Evolutionary conservation across 768 basidiomycete genomes (phyloP).

Genomic region (Paxillus involutus): DNA sequence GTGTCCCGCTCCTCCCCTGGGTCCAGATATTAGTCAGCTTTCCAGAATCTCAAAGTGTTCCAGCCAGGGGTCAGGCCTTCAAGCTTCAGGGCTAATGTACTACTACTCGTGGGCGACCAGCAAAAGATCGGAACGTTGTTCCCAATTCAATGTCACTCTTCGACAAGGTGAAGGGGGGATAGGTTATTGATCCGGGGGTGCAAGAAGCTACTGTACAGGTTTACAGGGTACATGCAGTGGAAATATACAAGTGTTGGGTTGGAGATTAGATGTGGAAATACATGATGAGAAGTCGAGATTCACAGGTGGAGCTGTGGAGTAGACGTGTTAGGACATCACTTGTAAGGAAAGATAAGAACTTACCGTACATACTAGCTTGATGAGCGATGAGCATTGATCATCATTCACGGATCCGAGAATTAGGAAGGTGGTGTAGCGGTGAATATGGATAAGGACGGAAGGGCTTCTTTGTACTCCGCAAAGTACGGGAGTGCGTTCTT

Average conservation of each 20-base stretch:
- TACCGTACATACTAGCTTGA: background rate
- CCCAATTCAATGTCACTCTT: background rate
- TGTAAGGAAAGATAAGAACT: background rate
- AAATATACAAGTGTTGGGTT: background rate
- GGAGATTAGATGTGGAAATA: background rate
- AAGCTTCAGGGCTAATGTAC: too few species aligned
- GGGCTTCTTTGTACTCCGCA: conserved; percentile 18
- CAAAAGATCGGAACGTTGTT: background rate
- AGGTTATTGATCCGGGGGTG: background rate
- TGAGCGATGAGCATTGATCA: background rate
- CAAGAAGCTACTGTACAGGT: background rate
- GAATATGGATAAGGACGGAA: conserved; percentile 21
- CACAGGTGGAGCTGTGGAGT: background rate
- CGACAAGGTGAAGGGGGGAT: background rate
- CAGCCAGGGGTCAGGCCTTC: too few species aligned
- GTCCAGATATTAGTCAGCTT: too few species aligned
- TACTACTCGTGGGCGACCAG: background rate
- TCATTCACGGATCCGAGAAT: background rate
- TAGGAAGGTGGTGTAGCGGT: conserved; percentile 4
- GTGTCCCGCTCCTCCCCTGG: too few species aligned
- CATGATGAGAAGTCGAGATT: background rate
- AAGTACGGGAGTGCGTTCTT: conserved; percentile 18
- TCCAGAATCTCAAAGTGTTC: too few species aligned
- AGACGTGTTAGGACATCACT: background rate
- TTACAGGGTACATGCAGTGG: background rate